Evolutionary conservation across 768 basidiomycete genomes (phyloP).

Genomic region (Hypholoma fasciculare): DNA sequence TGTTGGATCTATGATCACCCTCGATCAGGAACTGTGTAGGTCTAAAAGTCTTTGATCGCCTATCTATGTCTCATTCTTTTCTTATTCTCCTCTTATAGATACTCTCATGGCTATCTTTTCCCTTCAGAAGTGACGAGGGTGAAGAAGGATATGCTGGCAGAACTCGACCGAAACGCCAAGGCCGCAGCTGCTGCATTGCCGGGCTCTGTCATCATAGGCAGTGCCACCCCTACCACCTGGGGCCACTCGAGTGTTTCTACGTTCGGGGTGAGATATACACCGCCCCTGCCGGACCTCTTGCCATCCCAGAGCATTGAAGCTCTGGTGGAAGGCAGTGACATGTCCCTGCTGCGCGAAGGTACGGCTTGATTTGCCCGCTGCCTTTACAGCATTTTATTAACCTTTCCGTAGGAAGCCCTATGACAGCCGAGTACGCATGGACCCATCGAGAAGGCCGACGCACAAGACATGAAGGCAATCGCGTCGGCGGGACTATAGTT

Average conservation of each 20-base stretch:
- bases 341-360: conserved; percentile 75
- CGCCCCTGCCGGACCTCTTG: conserved; percentile 66
- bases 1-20: conserved; percentile 99
- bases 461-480: conserved; percentile 62
- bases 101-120: conserved; percentile 94
- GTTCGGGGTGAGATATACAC: conserved; percentile 76
- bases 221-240: conserved; percentile 58
- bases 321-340: conserved; percentile 87
- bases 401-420: conserved; percentile 45
- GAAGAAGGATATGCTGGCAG: conserved; percentile 51
- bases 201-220: conserved; percentile 22
- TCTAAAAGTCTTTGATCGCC: conserved; percentile 15
- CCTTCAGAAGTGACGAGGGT: conserved; percentile 83
- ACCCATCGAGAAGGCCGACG: conserved; percentile 67
- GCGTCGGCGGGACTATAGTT: conserved; percentile 90
- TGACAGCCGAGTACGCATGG: conserved; percentile 70
- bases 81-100: conserved; percentile 44
- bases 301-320: conserved; percentile 81
- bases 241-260: conserved; percentile 84
- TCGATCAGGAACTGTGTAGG: conserved; percentile 88
- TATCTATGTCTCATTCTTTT: background rate
- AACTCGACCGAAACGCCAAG: conserved; percentile 45
- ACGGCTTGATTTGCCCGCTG: conserved; percentile 7
- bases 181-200: conserved; percentile 22
- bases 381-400: conserved; percentile 3